Conservation (phyloP, 202 grass and related monocot species). For the Carex sylvatica region DNA sequence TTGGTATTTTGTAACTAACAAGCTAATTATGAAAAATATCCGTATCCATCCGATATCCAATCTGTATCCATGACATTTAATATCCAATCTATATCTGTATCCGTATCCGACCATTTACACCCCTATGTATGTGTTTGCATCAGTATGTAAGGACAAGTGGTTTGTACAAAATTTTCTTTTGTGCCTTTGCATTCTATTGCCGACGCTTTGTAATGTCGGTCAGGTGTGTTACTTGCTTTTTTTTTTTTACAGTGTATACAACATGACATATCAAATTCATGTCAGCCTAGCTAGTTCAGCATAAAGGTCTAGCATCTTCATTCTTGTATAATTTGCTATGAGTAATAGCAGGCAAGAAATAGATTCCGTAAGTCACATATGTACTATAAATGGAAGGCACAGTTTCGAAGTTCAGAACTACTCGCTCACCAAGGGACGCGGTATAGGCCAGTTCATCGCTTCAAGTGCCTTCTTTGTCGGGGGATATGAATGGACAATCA, state of each 20-base stretch:
- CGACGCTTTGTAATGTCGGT: too few relatives aligned
- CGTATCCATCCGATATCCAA: too few relatives aligned
- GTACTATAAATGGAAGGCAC: slow-evolving; percentile 61
- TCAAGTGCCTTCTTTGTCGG: slow-evolving; percentile 70
- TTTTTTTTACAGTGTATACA: neutral
- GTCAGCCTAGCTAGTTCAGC: neutral
- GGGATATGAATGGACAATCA: slow-evolving; percentile 78
- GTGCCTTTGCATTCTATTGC: too few relatives aligned
- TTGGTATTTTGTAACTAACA: too few relatives aligned
- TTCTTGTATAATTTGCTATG: neutral
- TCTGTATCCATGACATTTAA: too few relatives aligned
- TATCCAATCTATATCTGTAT: too few relatives aligned
- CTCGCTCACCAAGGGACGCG: slow-evolving; percentile 77
- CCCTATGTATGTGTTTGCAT: too few relatives aligned
- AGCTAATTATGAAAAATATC: too few relatives aligned
- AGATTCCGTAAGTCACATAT: neutral
- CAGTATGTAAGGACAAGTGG: too few relatives aligned
- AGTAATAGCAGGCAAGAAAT: neutral
- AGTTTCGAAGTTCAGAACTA: slow-evolving; percentile 79
- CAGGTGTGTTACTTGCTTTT: neutral
- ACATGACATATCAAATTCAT: neutral
- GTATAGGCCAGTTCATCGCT: slow-evolving; percentile 60
- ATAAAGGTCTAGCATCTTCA: neutral
- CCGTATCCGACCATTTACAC: too few relatives aligned
- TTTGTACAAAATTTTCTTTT: too few relatives aligned